Base-by-base conservation (phyloP, 805 yeast species). In the Metschnikowia hibisci region DNA sequence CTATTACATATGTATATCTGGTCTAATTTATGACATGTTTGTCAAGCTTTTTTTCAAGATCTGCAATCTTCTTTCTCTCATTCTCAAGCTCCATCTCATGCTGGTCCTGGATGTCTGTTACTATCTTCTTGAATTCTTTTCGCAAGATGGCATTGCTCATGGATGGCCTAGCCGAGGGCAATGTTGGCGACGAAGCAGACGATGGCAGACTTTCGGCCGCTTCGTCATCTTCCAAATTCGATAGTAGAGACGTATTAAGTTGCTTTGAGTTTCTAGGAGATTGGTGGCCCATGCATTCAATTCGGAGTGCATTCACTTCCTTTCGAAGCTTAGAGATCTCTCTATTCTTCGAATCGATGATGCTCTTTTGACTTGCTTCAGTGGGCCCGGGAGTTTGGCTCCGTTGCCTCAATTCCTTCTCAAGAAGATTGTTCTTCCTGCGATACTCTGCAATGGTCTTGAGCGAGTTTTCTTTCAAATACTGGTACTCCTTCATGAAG, bases 61-160 rank as follows among this genome's bases (percentile, higher is more conserved):
- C 67, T 31, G 68, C 61, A 49, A 81, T 69, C 48, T 72, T 71
- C n/a, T 69, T 61, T 33, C 78, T 69, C 59, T 82, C 87, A 49
- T 73, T 72, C 29, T 70, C 67, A 34, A 84, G 59, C 48, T 82
- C 85, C 9, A 65, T 55, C 50, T 82, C 87, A 53, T 81, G 79
- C 44, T 72, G 78, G 35, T 73, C 76, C 48, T 81, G 86, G 44
- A 83, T 76, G 31, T 79, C 81, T 16, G 72, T 64, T 4, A 84
- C 80, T 39, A 83, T 64, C 52, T 78, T 81, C 60, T 78, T 83
- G 64, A 84, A 84, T 60, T 84, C 89, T 48, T 77, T 71, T 44
- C 87, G 68, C 61, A 84, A 64, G 3, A 83, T 80, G 0, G 81
- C 75, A 30, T 77, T 77, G 49, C 73, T 67, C 52, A 55, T 63